A percentile compares a stretch with the other conserved stretches of the same genome.
phyloP scores from a whole-genome alignment of 2,329 filamentous ascomycete species.

The Aspergillus viridinutans region DNA sequence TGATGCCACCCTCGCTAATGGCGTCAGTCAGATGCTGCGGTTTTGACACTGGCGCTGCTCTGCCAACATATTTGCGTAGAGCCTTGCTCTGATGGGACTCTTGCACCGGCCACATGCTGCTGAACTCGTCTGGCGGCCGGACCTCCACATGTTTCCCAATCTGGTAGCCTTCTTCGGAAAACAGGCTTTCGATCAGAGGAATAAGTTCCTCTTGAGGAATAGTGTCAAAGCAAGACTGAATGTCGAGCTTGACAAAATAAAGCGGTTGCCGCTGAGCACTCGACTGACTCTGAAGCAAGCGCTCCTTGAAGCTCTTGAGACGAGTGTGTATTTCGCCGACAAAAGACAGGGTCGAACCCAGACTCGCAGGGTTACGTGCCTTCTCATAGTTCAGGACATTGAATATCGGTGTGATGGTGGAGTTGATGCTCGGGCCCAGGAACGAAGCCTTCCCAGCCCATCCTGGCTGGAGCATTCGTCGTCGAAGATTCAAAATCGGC shows the following conservation, averaged over 20 bases:
- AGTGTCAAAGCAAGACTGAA: conserved; percentile 88
- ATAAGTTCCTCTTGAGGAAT: conserved; percentile 79
- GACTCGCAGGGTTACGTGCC: conserved; percentile 49
- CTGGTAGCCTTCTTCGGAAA: conserved; percentile 61
- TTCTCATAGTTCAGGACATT: conserved; percentile 76
- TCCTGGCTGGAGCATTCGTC: conserved; percentile 50
- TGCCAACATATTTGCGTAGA: conserved; percentile 49
- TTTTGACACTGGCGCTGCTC: conserved; percentile 46
- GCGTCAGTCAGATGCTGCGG: conserved; percentile 44
- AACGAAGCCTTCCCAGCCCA: conserved; percentile 49
- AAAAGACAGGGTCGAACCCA: conserved; percentile 80
- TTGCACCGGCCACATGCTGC: conserved; percentile 14
- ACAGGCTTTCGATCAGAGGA: conserved; percentile 55
- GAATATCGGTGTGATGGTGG: conserved; percentile 67
- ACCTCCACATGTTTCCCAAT: conserved; percentile 73
- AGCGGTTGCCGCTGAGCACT: conserved; percentile 46
- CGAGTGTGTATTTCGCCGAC: conserved; percentile 73
- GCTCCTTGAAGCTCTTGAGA: conserved; percentile 63
- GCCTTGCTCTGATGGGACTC: conserved; percentile 21
- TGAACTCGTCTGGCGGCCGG: conserved; percentile 42
- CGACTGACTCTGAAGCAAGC: conserved; percentile 7
- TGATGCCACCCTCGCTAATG: conserved; percentile 32
- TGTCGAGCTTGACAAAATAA: conserved; percentile 91
- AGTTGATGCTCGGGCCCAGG: conserved; percentile 64
- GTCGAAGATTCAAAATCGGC: conserved; percentile 81